These are phyloP conservation scores for Camellia granthamiana DNA, from an alignment of 148 eudicot genomes.

Conservation along the genomic window DNA sequence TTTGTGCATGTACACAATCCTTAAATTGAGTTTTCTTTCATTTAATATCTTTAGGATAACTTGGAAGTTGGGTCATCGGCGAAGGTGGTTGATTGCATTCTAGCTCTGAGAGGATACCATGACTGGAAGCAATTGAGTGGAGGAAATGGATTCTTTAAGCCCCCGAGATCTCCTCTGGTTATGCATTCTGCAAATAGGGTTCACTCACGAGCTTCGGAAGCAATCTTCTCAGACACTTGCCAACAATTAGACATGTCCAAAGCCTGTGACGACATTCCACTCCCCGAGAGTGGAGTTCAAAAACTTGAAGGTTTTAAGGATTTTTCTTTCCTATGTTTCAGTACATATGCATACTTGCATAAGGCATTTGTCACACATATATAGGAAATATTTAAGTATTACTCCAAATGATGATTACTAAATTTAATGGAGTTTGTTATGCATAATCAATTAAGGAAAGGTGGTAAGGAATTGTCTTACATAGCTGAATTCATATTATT, in stretches of 20 bases:
- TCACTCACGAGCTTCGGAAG: constrained; percentile 29
- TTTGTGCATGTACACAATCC: not conserved
- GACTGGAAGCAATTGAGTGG: constrained; percentile 77
- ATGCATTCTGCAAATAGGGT: constrained; percentile 48
- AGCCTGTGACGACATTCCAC: constrained; percentile 25
- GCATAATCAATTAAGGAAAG: not conserved
- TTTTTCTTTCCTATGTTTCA: not conserved
- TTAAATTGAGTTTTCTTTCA: not conserved
- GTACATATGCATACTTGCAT: not conserved
- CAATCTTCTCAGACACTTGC: constrained; percentile 30
- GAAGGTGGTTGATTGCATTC: constrained; percentile 80
- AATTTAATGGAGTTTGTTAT: not conserved
- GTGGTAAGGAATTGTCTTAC: not conserved
- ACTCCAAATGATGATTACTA: not conserved
- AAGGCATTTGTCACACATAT: not conserved
- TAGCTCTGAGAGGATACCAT: constrained; percentile 73
- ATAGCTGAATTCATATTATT: not conserved
- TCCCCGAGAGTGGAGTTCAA: constrained; percentile 13
- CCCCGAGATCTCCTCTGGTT: constrained; percentile 60
- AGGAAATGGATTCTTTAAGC: constrained; percentile 64
- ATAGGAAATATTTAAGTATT: not conserved
- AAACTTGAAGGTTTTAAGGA: constrained; percentile 55
- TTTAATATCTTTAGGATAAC: constrained; percentile 45
- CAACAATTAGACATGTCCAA: constrained; percentile 54
- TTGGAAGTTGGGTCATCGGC: constrained; percentile 66